Evolutionary conservation across 1,284 basidiomycete genomes (phyloP).

Genomic region (Erythrobasidium hasegawianum): DNA sequence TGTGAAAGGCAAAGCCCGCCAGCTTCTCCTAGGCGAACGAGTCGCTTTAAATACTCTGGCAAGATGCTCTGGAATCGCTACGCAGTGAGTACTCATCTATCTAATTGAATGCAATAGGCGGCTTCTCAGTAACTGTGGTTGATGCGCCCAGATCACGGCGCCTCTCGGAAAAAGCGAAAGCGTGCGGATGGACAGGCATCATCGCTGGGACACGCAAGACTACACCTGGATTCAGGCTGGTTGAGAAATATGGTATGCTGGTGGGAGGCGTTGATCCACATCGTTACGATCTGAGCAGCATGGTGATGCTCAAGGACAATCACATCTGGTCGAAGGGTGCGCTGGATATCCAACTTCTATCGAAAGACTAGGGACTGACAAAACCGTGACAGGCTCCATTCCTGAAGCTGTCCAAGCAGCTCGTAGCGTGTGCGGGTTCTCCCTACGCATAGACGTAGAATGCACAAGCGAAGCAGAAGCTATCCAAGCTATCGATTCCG

Average conservation of each 20-base stretch:
- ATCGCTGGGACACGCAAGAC: conserved; percentile 97
- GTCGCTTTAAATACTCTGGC: conserved; percentile 92
- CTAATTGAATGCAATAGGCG: background rate
- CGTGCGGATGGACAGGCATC: conserved; percentile 77
- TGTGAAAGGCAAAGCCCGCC: conserved; percentile 80
- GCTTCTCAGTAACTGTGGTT: background rate
- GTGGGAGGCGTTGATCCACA: conserved; percentile 96
- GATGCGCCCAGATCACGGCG: conserved; percentile 63
- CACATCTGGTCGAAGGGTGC: conserved; percentile 94
- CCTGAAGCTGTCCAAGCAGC: conserved; percentile 79
- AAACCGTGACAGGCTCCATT: conserved; percentile 65
- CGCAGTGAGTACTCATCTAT: conserved; percentile 60
- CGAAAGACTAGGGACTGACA: background rate
- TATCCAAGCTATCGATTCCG: conserved; percentile 90
- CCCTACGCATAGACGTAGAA: conserved; percentile 89
- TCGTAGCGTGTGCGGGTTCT: conserved; percentile 86
- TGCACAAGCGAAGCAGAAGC: conserved; percentile 84
- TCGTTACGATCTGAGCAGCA: conserved; percentile 92
- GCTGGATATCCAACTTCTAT: conserved; percentile 36
- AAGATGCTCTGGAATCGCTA: conserved; percentile 93
- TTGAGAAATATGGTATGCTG: conserved; percentile 97
- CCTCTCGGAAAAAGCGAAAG: conserved; percentile 74
- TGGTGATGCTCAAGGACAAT: conserved; percentile 99
- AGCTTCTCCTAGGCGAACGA: conserved; percentile 88
- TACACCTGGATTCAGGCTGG: conserved; percentile 93